Evolutionary conservation across 1,139 yeast genomes (phyloP).

Genomic region (Zygoascus hellenicus): DNA sequence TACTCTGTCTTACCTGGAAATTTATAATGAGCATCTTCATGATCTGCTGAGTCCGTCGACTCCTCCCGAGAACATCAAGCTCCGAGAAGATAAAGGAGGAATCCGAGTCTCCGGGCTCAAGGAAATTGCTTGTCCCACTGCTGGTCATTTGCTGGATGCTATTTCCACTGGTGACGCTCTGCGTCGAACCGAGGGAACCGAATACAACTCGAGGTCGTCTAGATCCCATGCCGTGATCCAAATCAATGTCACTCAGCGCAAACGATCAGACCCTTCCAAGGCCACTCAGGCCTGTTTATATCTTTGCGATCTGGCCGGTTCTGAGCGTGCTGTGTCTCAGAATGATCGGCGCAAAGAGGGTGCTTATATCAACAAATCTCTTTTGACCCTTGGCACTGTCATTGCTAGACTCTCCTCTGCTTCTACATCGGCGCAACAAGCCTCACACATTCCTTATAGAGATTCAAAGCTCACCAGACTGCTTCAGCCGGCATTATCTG

Average conservation of each 20-base stretch:
- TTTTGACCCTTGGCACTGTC: slow-evolving; percentile 83
- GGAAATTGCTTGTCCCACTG: slow-evolving; percentile 52
- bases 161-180: slow-evolving; percentile 66
- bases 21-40: slow-evolving; percentile 78
- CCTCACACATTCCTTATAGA: slow-evolving; percentile 75
- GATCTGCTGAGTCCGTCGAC: slow-evolving; percentile 49
- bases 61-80: slow-evolving; percentile 36
- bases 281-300: slow-evolving; percentile 55
- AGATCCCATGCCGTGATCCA: slow-evolving; percentile 91
- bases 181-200: slow-evolving; percentile 81
- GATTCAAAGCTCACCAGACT: slow-evolving; percentile 87
- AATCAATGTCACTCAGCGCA: slow-evolving; percentile 45
- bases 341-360: slow-evolving; percentile 87
- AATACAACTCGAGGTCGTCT: slow-evolving; percentile 79
- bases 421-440: slow-evolving; percentile 18
- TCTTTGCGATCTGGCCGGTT: slow-evolving; percentile 92
- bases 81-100: slow-evolving; percentile 67
- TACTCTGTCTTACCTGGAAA: slow-evolving; percentile 72
- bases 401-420: slow-evolving; percentile 55
- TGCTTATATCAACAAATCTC: slow-evolving; percentile 81
- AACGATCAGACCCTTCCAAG: slow-evolving; percentile 30
- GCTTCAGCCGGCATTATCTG: slow-evolving; percentile 87
- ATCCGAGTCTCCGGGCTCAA: slow-evolving; percentile 74
- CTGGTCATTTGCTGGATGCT: slow-evolving; percentile 76
- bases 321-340: slow-evolving; percentile 83